Conservation (phyloP, 1,284 basidiomycete genomes). For the Microbotryum violaceum region DNA sequence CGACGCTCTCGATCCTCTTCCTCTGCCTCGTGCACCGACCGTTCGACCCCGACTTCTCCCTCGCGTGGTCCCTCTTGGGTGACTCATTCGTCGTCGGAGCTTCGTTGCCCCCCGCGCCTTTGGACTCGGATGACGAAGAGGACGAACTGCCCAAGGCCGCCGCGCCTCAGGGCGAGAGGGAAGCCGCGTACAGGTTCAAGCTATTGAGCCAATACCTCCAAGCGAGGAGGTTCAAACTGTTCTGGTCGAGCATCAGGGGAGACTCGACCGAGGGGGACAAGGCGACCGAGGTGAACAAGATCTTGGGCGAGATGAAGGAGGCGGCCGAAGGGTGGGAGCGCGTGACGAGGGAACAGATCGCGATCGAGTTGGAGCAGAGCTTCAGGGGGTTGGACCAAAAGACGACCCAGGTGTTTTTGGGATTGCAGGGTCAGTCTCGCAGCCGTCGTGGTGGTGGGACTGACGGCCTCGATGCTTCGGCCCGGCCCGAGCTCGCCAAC, state of each 20-base stretch:
- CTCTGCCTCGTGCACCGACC: conserved; percentile 27
- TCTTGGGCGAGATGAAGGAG: not conserved
- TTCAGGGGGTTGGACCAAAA: conserved; percentile 18
- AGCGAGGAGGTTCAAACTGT: conserved; percentile 24
- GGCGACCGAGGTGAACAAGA: not conserved
- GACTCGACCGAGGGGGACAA: not conserved
- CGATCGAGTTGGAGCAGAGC: conserved; percentile 25
- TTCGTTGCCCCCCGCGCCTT: conserved; percentile 19
- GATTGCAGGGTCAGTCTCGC: conserved; percentile 12
- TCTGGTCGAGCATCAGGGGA: conserved; percentile 14
- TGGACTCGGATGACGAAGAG: conserved; percentile 19
- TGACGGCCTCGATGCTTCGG: no score
- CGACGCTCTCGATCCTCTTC: conserved; percentile 27
- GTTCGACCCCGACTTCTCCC: conserved; percentile 28
- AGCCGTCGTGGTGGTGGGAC: no score
- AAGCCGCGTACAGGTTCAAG: conserved; percentile 7
- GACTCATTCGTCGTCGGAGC: conserved; percentile 30
- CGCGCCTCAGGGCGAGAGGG: conserved; percentile 1
- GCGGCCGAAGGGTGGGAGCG: conserved; percentile 3
- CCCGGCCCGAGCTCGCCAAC: no score
- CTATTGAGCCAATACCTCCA: conserved; percentile 8
- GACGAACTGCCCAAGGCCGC: conserved; percentile 8
- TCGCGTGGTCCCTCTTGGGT: conserved; percentile 29
- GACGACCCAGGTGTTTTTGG: conserved; percentile 22
- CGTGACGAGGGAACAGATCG: conserved; percentile 12